A percentile compares a stretch with the other conserved stretches of the same genome.
These are phyloP conservation scores for Tagetes patula DNA, from an alignment of 129 eudicot species.

Conservation along the genomic window DNA sequence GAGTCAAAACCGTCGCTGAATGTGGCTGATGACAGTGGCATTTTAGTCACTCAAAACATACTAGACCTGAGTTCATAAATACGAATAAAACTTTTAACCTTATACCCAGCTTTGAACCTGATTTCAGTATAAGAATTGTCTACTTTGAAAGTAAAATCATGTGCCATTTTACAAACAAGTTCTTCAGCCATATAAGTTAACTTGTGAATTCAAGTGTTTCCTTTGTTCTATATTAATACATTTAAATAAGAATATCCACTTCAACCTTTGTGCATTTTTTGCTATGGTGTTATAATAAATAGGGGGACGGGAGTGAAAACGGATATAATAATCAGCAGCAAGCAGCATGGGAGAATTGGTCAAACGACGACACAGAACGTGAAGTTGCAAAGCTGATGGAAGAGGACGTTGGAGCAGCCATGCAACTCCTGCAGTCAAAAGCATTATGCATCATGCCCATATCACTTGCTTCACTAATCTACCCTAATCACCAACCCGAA, in stretches of 20 bases:
- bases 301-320: conserved; percentile 50
- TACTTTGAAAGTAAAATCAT: neutral
- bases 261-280: too few relatives aligned
- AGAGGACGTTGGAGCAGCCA: conserved; percentile 93
- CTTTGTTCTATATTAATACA: too few relatives aligned
- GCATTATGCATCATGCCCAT: conserved; percentile 95
- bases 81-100: neutral
- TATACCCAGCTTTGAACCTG: neutral
- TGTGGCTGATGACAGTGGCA: neutral
- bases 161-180: neutral
- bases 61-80: too few relatives aligned
- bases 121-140: neutral
- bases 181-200: neutral
- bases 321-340: conserved; percentile 32
- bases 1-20: neutral
- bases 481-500: conserved; percentile 64
- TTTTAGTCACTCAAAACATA: neutral
- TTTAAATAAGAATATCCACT: too few relatives aligned
- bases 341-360: conserved; percentile 90
- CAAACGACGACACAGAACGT: conserved; percentile 77
- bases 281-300: neutral
- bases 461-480: conserved; percentile 84
- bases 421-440: conserved; percentile 94
- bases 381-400: conserved; percentile 94
- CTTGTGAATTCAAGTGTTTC: neutral